Percentiles rank a stretch among this genome's conserved stretches.
Evolutionary conservation across 1,139 yeast genomes (phyloP).

Genomic region (Pichia sp.): DNA sequence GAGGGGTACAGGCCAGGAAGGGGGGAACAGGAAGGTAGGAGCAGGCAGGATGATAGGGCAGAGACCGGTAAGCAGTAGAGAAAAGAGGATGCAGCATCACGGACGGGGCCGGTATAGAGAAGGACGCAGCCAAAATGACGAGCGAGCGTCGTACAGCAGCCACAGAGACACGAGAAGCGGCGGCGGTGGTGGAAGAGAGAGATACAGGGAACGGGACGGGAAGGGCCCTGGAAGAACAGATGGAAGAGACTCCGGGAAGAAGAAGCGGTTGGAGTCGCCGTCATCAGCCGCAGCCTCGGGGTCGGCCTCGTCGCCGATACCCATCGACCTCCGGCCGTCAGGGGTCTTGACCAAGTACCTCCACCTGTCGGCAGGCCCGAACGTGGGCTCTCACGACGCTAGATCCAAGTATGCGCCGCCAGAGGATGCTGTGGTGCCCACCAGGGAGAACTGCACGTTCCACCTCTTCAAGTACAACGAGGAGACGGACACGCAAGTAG

Average conservation of each 20-base stretch:
- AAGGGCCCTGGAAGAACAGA: background rate
- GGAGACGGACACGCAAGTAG: conserved; percentile 12
- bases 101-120: background rate
- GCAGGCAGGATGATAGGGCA: too few species aligned
- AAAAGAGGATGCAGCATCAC: background rate
- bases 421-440: conserved; percentile 21
- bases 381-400: background rate
- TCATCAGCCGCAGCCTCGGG: too few species aligned
- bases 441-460: conserved; percentile 16
- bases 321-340: conserved; percentile 26
- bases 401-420: conserved; percentile 23
- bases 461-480: conserved; percentile 18
- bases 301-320: conserved; percentile 9
- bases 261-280: too few species aligned
- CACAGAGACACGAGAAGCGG: background rate
- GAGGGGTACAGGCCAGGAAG: too few species aligned
- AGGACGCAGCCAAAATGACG: background rate
- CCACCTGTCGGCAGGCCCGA: conserved; percentile 3
- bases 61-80: too few species aligned
- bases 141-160: background rate
- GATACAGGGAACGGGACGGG: background rate
- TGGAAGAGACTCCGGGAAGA: too few species aligned
- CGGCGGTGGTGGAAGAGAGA: background rate
- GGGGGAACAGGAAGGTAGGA: background rate
- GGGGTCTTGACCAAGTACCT: conserved; percentile 21